These are phyloP conservation scores for Osmanthus fragrans DNA, from an alignment of 257 asterid species.

Conservation along the genomic window DNA sequence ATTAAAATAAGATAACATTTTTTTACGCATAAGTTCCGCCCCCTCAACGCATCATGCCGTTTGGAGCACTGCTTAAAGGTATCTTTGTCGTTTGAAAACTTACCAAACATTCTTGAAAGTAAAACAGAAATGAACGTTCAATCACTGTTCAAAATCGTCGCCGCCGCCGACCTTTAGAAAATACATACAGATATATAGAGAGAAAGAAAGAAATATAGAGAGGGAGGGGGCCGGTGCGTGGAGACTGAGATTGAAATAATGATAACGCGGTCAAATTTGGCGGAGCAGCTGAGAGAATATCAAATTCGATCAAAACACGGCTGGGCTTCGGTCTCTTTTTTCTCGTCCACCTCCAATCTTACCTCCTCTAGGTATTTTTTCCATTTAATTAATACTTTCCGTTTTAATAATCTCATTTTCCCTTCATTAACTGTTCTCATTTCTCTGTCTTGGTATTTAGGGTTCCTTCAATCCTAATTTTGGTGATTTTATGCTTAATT, in stretches of 20 bases:
- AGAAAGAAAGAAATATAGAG: not conserved
- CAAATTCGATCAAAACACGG: conserved; percentile 90
- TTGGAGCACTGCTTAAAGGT: no score
- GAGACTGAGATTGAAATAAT: conserved; percentile 34
- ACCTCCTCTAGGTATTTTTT: conserved; percentile 55
- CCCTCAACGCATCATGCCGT: no score
- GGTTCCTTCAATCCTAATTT: not conserved
- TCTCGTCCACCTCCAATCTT: conserved; percentile 71
- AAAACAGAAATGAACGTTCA: not conserved
- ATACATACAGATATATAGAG: not conserved
- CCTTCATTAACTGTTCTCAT: not conserved
- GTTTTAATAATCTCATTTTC: not conserved
- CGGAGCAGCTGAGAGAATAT: conserved; percentile 91
- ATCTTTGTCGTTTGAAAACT: no score
- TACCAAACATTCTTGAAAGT: no score
- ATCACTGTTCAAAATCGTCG: conserved; percentile 30
- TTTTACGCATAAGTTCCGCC: no score
- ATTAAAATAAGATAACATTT: no score
- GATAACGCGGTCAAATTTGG: conserved; percentile 94
- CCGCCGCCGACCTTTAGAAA: conserved; percentile 20
- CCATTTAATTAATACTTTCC: not conserved
- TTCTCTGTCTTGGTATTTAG: not conserved
- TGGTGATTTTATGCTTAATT: conserved; percentile 11
- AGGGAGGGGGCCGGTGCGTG: conserved; percentile 14
- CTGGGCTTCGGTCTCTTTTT: conserved; percentile 80